phyloP scores from a whole-genome alignment of 106 monocot species.

The Phalaenopsis equestris region DNA sequence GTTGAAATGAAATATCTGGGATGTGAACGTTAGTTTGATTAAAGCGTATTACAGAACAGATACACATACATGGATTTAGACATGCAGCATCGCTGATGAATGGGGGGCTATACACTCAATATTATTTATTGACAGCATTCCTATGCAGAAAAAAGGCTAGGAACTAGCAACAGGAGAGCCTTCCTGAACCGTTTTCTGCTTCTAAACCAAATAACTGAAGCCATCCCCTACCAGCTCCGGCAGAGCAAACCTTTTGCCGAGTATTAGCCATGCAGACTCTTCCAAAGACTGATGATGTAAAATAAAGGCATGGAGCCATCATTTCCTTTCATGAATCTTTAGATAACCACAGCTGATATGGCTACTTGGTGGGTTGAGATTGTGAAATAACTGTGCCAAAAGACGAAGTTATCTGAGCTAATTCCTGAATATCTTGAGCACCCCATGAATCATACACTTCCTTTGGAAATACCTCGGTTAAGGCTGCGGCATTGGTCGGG shows the following conservation, averaged over 20 bases:
- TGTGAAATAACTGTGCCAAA: constrained; percentile 27
- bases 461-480: constrained; percentile 38
- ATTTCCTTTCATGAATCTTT: neutral
- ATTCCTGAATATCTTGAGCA: constrained; percentile 24
- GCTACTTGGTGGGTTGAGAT: constrained; percentile 8
- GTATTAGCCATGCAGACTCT: too few species aligned
- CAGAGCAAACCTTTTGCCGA: neutral
- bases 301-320: neutral
- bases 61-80: too few species aligned
- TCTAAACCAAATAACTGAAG: neutral
- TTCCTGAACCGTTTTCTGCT: neutral
- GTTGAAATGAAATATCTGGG: too few species aligned
- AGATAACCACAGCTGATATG: too few species aligned
- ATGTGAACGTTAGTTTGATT: too few species aligned
- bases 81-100: neutral
- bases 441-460: constrained; percentile 35
- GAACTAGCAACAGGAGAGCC: neutral
- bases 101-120: neutral
- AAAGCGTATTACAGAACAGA: too few species aligned
- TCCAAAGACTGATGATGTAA: neutral
- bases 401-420: constrained; percentile 24
- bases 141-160: neutral
- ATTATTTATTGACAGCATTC: neutral
- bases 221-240: neutral
- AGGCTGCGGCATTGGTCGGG: constrained; percentile 20